Evolutionary conservation across 768 basidiomycete genomes (phyloP).

Genomic region (Auriscalpium vulgare): DNA sequence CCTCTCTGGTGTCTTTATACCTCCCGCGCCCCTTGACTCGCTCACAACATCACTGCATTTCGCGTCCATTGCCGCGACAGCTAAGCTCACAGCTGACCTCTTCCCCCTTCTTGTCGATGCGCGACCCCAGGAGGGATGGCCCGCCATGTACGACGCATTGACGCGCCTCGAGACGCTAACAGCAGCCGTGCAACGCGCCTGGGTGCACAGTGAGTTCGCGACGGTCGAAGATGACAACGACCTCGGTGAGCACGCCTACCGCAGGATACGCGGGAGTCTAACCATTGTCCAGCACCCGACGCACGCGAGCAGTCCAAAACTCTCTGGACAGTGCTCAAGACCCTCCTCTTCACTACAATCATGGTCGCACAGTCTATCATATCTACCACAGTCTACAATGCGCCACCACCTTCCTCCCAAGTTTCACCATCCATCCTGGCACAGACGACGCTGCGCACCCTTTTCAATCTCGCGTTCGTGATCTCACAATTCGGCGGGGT

Average conservation of each 20-base stretch:
- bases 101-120: slow-evolving; percentile 21
- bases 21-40: slow-evolving; percentile 25
- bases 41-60: slow-evolving; percentile 16
- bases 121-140: slow-evolving; percentile 19
- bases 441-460: slow-evolving; percentile 41
- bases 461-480: slow-evolving; percentile 67
- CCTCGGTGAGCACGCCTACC: slow-evolving; percentile 17
- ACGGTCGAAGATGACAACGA: slow-evolving; percentile 19
- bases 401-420: slow-evolving; percentile 1
- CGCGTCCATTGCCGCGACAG: slow-evolving; percentile 19
- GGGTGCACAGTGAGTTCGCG: slow-evolving; percentile 23
- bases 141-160: slow-evolving; percentile 15
- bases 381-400: slow-evolving; percentile 39
- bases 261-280: background rate
- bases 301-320: slow-evolving; percentile 37
- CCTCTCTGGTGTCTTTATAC: slow-evolving; percentile 46
- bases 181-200: slow-evolving; percentile 17
- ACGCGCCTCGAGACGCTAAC: slow-evolving; percentile 17
- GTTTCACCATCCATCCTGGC: slow-evolving; percentile 42
- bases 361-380: slow-evolving; percentile 63
- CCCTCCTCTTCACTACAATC: slow-evolving; percentile 62
- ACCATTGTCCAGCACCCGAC: slow-evolving; percentile 29
- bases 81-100: slow-evolving; percentile 15
- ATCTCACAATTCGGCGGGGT: slow-evolving; percentile 77
- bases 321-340: slow-evolving; percentile 67